Evolutionary conservation across 1,139 yeast species (phyloP), one percentile per base, ranked within the genome.

Genomic region (Blastobotrys capitulatus): DNA sequence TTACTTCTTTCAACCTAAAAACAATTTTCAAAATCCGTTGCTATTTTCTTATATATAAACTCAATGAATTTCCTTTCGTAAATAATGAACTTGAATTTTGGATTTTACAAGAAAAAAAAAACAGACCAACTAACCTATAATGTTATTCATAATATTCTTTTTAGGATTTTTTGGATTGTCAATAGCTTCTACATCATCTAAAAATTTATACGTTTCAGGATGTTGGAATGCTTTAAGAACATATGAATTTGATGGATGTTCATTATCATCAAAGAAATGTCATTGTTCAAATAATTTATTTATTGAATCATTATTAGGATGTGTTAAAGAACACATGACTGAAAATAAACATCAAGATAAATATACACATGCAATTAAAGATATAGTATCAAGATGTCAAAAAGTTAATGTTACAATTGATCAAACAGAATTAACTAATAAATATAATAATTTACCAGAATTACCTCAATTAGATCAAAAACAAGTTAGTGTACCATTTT

Each of bases 311-410:
- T 29, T 49, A 15, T 31, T 47, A 12, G 35, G 39, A 10, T 51
- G 54, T 29, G 41, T 47, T 22, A 27, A 44, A 6, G 29, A 44
- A 2, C 47, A 51, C 82, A 4, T 22, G 7, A 1, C 74, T 90
- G 7, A 19, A 26, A 15, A 16, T 25, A 42, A 34, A 6, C 15
- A 15, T 9, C 18, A 26, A 20, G 12, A 36, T n/a, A 5, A 20
- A 36, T 18, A 18, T 36, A 4, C 16, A 7, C 26, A 38, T 13
- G 41, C 41, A 26, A 6, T 38, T 7, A 38, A 38, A 3, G 26
- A 26, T 27, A 38, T 38, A 3, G 29, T 38, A 4, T 7, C 20
- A 6, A 26, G 16, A 13, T 37, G 29, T 16, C 25, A 35, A 29
- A 3, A 12, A 6, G 5, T 12, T 6, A 29, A 29, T 10, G 32